Evolutionary conservation across 208 protist genomes (phyloP).

Genomic region (Acanthamoeba triangularis): DNA sequence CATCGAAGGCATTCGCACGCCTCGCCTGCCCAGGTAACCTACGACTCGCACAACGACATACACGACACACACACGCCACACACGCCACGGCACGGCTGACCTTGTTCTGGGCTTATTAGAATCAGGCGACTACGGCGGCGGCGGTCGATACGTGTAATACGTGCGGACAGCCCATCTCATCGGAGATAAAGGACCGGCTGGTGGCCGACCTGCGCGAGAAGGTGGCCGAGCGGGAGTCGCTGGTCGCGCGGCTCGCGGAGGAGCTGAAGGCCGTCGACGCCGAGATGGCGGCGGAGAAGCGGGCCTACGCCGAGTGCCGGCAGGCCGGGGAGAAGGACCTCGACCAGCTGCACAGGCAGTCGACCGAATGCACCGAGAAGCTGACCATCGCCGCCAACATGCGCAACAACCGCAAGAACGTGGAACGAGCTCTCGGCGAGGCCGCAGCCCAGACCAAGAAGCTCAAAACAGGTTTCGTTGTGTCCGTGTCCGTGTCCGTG

Average conservation of each 20-base stretch:
- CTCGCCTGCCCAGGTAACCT: background rate
- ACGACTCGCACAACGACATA: background rate
- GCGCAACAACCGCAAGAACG: conserved; percentile 31
- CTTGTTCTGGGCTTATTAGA: background rate
- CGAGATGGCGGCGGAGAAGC: background rate
- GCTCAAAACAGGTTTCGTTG: background rate
- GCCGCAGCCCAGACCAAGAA: background rate
- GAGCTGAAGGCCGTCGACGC: background rate
- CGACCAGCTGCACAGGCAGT: background rate
- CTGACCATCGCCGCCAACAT: conserved; percentile 16
- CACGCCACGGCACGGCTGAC: background rate
- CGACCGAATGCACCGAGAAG: conserved; percentile 43
- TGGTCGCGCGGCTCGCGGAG: background rate
- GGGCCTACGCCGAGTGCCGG: background rate
- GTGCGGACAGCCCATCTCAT: conserved; percentile 44
- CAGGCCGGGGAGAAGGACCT: background rate
- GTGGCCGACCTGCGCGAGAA: background rate
- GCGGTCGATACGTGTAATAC: conserved; percentile 25
- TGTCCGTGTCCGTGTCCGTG: background rate
- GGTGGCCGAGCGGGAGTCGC: background rate
- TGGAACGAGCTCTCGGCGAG: background rate
- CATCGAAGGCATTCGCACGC: background rate
- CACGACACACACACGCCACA: too few species aligned
- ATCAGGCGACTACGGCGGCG: background rate
- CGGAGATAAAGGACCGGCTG: conserved; percentile 7